These are phyloP conservation scores for Rubia tinctorum DNA, from an alignment of 305 asterid species.

Conservation along the genomic window DNA sequence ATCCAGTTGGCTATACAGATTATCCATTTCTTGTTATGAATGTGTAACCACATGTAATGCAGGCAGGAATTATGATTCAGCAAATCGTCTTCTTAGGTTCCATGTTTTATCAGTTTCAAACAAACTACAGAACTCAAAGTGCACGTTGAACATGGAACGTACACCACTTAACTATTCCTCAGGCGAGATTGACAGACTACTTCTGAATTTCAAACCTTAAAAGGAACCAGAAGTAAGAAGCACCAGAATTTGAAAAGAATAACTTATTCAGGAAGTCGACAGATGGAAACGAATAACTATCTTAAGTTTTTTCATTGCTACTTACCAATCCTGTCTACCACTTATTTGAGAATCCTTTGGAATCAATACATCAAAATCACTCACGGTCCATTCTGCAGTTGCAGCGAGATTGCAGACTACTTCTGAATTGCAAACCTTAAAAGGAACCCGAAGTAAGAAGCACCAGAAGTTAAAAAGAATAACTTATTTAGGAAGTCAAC, in stretches of 20 bases:
- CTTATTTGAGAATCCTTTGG: constrained; percentile 27
- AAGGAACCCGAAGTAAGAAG: neutral
- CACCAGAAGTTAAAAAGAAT: neutral
- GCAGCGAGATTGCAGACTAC: too few relatives aligned
- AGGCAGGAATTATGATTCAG: neutral
- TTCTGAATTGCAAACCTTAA: neutral
- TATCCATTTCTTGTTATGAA: too few relatives aligned
- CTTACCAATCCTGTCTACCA: constrained; percentile 24
- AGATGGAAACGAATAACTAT: neutral
- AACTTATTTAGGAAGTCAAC: neutral
- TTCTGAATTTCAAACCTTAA: neutral
- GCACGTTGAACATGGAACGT: neutral
- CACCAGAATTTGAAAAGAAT: neutral
- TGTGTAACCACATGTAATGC: too few relatives aligned
- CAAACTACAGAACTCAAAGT: neutral
- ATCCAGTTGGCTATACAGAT: too few relatives aligned
- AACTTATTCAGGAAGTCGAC: neutral
- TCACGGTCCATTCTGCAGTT: constrained; percentile 75
- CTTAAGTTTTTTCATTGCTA: neutral
- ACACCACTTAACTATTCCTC: neutral
- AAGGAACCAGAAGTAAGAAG: neutral
- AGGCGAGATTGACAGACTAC: neutral
- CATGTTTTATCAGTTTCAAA: neutral
- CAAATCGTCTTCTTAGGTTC: neutral
- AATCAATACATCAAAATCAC: constrained; percentile 68